These are phyloP conservation scores for Infundibulicybe gibba DNA, from an alignment of 768 basidiomycete genomes.

Conservation along the genomic window DNA sequence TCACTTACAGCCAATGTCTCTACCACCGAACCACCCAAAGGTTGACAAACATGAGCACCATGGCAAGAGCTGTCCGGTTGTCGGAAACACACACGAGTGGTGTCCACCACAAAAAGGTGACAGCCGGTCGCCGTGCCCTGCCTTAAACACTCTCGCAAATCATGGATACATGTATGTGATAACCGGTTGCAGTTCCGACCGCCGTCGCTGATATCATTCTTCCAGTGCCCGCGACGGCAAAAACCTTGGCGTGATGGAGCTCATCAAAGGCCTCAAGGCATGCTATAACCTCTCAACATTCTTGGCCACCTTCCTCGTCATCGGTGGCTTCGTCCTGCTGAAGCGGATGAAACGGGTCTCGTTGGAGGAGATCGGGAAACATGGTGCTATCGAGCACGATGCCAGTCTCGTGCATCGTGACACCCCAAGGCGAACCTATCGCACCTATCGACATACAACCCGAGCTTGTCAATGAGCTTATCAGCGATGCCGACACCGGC, in stretches of 20 bases:
- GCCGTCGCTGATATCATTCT: slow-evolving; percentile 1
- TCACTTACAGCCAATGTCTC: slow-evolving; percentile 11
- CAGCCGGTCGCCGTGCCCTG: slow-evolving; percentile 67
- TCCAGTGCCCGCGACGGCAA: slow-evolving; percentile 51
- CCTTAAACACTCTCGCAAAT: slow-evolving; percentile 71
- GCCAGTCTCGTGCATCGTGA: slow-evolving; percentile 57
- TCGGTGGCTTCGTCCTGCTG: slow-evolving; percentile 42
- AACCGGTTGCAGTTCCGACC: neutral
- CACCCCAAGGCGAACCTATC: slow-evolving; percentile 31
- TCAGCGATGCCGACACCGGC: slow-evolving; percentile 26
- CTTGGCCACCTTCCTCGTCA: slow-evolving; percentile 44
- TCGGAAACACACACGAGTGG: slow-evolving; percentile 35
- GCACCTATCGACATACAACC: slow-evolving; percentile 39
- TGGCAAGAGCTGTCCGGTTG: slow-evolving; percentile 37
- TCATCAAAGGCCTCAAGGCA: slow-evolving; percentile 37
- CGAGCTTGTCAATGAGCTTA: slow-evolving; percentile 32
- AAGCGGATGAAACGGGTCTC: slow-evolving; percentile 30
- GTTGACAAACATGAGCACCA: slow-evolving; percentile 26
- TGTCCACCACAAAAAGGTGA: slow-evolving; percentile 45
- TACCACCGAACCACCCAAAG: slow-evolving; percentile 29
- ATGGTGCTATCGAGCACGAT: slow-evolving; percentile 53
- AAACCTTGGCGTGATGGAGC: slow-evolving; percentile 36
- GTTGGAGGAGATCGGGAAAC: slow-evolving; percentile 40
- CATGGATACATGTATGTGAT: slow-evolving; percentile 61
- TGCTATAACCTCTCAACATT: slow-evolving; percentile 50